Evolutionary conservation across 2,329 filamentous ascomycete genomes (phyloP), one percentile per base, ranked within the genome.

Genomic region (Colletotrichum tabaci): DNA sequence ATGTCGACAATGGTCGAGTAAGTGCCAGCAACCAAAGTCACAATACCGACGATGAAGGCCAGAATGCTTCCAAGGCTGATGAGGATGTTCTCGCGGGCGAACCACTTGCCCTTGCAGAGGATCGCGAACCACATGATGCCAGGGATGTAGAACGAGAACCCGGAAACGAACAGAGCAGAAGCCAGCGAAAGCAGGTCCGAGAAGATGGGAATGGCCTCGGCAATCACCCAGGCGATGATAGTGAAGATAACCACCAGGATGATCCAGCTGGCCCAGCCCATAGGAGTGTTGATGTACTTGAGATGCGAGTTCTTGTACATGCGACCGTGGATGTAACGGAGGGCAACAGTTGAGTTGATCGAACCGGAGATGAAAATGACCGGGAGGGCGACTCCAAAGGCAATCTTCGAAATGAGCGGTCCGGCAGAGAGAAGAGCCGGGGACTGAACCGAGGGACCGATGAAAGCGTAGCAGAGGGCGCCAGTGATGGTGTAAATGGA

Each of bases 351-450:
- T 38, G 84, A 85, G 80, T 93, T 91, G 77, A 94, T 92, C 15
- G 92, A 91, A 61, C 92, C 92, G 0, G 92, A 92, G 73, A 94
- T 90, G 75, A 94, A 87, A 77, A 94, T 94, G 62, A 92, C 93
- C 6, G 92, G 92, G 6, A 92, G 83, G 0, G 91, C 92, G 73
- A 94, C 80, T 40, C 91, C 92, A 76, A 92, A 94, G 3, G 91
- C 91, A 9, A 94, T 81, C 77, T 93, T 93, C 47, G 88, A 87
- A 30, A 93, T 80, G 0, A 87, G 75, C 1, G 82, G 80, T 2
- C 88, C 87, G 10, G 92, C 90, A 0, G 91, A 92, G 9, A 92
- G 88, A 9, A 95, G 85, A 0, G 93, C 92, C 0, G 93, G 93
- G 0, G 90, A 91, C 66, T 86, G 80, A 26, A 95, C 92, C 0